Base-by-base conservation (phyloP, 2,329 filamentous ascomycete species). In the Aspergillus candidus region DNA sequence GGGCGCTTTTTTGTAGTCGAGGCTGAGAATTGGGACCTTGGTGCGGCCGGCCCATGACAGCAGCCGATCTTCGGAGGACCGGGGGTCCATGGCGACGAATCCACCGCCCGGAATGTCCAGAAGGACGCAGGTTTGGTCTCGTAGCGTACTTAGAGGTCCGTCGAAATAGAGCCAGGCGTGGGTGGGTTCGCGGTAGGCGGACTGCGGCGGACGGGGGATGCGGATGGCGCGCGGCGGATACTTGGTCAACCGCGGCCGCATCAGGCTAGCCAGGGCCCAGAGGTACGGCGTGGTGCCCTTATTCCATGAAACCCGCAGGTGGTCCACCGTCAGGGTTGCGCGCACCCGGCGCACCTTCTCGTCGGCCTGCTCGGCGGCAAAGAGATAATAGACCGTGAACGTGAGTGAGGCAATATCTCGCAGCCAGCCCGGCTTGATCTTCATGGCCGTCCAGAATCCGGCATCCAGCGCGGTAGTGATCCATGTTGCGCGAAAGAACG, bases 391-490 rank as follows among this genome's bases (percentile, higher is more conserved):
- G 10, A 85, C 62, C 0, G 87, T 87, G 66, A 96, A 97, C 37
- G 88, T 72, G 14, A 97, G 75, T 61, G 88, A 89, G 8, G 86
- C 80, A 11, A 95, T 62, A 62, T 97, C 90, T 32, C 89, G 78
- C 34, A 95, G 55, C 80, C 86, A 90, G 57, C 86, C 89, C 38
- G 75, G 75, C 44, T 79, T 80, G 51, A 98, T 90, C 58, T 82
- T 84, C 93, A 98, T 98, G 30, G 93, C 93, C 0, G 89, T 95
- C 93, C 93, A 98, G 67, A 96, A 98, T 1, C 93, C 93, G 5
- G 93, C 93, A 58, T 98, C 93, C 48, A 98, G 71, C 0, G 89
- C 93, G 0, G 93, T 98, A 41, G 93, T 83, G 12, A 97, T 80
- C 93, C 93, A 98, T 62, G 93, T 98, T 43, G 93, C 93, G 38